Evolutionary conservation across 2,329 filamentous ascomycete species (phyloP).

Genomic region (Colletotrichum sp.): DNA sequence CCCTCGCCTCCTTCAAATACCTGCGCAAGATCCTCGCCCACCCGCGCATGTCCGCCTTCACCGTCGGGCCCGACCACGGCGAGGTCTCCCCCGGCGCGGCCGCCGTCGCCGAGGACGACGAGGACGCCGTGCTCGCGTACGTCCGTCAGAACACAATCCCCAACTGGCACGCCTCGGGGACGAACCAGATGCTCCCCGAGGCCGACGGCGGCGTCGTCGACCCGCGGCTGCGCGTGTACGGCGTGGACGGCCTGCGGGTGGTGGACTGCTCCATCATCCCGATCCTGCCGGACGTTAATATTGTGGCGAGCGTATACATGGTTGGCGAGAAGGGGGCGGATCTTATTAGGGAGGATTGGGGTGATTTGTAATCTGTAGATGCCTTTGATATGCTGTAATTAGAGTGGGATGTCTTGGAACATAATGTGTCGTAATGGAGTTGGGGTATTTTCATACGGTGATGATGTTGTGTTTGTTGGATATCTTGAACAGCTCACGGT

Average conservation of each 20-base stretch:
- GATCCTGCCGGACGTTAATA: constrained; percentile 42
- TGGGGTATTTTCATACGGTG: background rate
- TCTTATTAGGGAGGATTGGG: constrained; percentile 31
- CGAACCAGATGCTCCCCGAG: constrained; percentile 53
- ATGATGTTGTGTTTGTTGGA: background rate
- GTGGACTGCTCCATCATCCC: constrained; percentile 53
- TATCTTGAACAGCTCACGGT: background rate
- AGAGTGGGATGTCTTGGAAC: background rate
- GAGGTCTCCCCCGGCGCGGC: constrained; percentile 26
- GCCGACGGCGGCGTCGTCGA: constrained; percentile 21
- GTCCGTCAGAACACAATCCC: constrained; percentile 31
- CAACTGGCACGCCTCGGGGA: constrained; percentile 51
- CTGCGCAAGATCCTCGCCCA: constrained; percentile 32
- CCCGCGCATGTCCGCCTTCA: constrained; percentile 26
- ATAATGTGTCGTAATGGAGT: background rate
- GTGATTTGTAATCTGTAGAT: constrained; percentile 2
- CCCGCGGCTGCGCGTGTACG: constrained; percentile 50
- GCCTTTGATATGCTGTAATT: background rate
- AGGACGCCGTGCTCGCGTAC: constrained; percentile 29
- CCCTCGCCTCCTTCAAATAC: constrained; percentile 35
- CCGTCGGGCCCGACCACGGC: constrained; percentile 26
- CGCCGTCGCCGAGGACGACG: constrained; percentile 25
- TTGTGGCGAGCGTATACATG: constrained; percentile 21
- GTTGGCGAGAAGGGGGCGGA: constrained; percentile 36
- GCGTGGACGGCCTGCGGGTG: constrained; percentile 57